Evolutionary conservation across 176 grass and related monocot genomes (phyloP).

Genomic region (Microstegium vimineum): DNA sequence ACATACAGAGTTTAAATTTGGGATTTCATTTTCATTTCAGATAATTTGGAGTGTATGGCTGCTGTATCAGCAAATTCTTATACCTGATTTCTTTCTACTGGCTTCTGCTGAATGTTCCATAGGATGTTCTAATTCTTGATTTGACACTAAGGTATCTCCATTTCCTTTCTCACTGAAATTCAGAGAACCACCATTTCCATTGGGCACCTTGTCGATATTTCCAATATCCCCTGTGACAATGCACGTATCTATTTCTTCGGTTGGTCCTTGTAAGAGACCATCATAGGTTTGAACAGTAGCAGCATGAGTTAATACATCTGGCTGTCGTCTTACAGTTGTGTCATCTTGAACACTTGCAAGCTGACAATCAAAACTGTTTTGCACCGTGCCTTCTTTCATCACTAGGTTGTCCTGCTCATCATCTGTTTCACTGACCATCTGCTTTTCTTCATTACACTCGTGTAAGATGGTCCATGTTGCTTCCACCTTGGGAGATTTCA

Average conservation of each 20-base stretch:
- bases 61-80: neutral
- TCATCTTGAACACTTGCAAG: constrained; percentile 1
- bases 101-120: neutral
- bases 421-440: neutral
- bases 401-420: neutral
- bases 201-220: neutral
- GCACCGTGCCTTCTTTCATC: neutral
- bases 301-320: neutral
- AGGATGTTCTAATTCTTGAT: neutral
- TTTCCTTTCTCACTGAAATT: neutral
- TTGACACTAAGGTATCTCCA: neutral
- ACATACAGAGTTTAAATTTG: neutral
- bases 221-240: neutral
- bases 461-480: neutral
- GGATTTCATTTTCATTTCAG: neutral
- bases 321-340: neutral
- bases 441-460: neutral
- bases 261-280: neutral
- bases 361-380: neutral
- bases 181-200: neutral
- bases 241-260: neutral
- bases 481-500: neutral
- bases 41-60: neutral
- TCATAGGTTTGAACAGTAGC: neutral
- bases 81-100: constrained; percentile 10